Percentiles rank a stretch among this genome's conserved stretches.
Evolutionary conservation across 2,329 filamentous ascomycete species (phyloP).

Genomic region (Fusarium nelsonii): DNA sequence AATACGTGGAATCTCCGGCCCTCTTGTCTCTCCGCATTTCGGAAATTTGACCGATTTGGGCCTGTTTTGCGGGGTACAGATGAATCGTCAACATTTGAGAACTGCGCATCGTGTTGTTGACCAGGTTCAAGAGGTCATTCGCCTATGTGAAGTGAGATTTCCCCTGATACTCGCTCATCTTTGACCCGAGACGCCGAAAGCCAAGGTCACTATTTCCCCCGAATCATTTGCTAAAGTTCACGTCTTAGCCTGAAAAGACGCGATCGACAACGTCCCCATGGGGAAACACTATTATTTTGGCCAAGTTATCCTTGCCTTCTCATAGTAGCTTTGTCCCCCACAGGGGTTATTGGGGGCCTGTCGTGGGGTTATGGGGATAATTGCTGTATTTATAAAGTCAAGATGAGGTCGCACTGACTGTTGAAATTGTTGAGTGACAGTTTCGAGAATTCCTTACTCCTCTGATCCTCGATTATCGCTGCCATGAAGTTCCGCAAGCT

Average conservation of each 20-base stretch:
- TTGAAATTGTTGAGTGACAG: conserved; percentile 9
- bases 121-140: conserved; percentile 23
- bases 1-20: conserved; percentile 43
- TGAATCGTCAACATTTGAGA: conserved; percentile 6
- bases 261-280: conserved; percentile 45
- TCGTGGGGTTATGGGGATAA: conserved; percentile 34
- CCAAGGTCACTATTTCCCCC: conserved; percentile 11
- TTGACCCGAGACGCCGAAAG: conserved; percentile 42
- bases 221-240: conserved; percentile 25
- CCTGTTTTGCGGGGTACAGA: conserved; percentile 29
- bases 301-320: conserved; percentile 27
- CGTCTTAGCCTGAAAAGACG: conserved; percentile 34
- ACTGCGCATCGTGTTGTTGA: conserved; percentile 12
- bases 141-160: conserved; percentile 11
- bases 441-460: conserved; percentile 10
- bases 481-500: conserved; percentile 45
- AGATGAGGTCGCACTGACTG: conserved; percentile 16
- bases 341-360: conserved; percentile 40
- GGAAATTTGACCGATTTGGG: conserved; percentile 29
- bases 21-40: conserved; percentile 30
- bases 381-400: conserved; percentile 29
- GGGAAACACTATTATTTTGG: conserved; percentile 34
- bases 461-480: conserved; percentile 5
- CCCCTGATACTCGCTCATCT: conserved; percentile 33
- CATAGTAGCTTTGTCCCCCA: conserved; percentile 41